Evolutionary conservation across 163 green algal genomes (phyloP).

Genomic region (Scenedesmus sp.): DNA sequence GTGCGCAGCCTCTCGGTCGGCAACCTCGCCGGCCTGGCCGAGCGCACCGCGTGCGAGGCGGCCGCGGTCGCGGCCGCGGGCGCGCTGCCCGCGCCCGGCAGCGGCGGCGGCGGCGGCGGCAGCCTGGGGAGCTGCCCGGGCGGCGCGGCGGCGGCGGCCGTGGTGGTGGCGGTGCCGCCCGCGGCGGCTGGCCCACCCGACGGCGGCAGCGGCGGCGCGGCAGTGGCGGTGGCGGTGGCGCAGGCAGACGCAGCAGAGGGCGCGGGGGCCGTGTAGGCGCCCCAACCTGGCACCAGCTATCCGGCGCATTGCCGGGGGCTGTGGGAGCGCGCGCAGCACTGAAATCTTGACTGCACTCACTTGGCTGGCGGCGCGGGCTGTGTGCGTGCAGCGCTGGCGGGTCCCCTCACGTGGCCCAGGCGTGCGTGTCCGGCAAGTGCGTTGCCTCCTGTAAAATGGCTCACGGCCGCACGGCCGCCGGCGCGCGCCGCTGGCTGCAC

Average conservation of each 20-base stretch:
- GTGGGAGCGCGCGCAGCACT: no score
- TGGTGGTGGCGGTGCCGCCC: neutral
- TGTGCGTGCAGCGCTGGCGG: no score
- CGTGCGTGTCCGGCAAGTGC: no score
- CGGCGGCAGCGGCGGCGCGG: neutral
- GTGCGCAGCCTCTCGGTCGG: conserved; percentile 14
- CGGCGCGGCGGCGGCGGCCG: neutral
- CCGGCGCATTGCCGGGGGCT: no score
- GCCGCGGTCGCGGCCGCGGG: neutral
- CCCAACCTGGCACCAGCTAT: no score
- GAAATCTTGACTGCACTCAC: no score
- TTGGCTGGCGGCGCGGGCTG: no score
- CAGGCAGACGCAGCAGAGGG: neutral
- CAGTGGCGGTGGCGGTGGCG: neutral
- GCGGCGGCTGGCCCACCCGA: neutral
- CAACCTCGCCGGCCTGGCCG: conserved; percentile 24
- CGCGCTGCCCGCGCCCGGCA: neutral
- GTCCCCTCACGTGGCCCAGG: no score
- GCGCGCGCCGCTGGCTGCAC: no score
- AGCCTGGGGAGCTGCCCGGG: neutral
- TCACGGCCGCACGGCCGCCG: no score
- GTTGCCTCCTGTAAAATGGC: no score
- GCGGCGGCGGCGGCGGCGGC: conserved; percentile 12
- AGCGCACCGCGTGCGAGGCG: neutral
- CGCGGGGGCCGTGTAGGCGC: no score